Evolutionary conservation across 192 early-diverging fungal species (phyloP).

Genomic region (Entomortierella lignicola): DNA sequence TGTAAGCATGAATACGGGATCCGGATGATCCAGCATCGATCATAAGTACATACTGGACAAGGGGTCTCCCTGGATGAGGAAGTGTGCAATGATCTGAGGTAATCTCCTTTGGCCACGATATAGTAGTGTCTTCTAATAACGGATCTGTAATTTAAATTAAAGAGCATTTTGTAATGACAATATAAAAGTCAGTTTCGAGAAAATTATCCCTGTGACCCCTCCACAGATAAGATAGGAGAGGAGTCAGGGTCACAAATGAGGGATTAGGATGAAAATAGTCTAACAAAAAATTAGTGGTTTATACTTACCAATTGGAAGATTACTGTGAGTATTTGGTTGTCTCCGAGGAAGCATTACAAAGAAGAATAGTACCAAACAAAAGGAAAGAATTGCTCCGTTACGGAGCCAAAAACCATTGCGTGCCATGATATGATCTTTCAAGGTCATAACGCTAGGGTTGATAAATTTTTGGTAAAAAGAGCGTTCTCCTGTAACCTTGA

Average conservation of each 20-base stretch:
- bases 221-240: no score
- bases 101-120: constrained; percentile 47
- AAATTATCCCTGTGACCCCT: no score
- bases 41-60: constrained; percentile 93
- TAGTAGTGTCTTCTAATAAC: not conserved
- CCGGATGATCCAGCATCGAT: constrained; percentile 97
- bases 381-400: constrained; percentile 46
- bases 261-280: not conserved
- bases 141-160: constrained; percentile 13
- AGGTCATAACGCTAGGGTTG: constrained; percentile 21
- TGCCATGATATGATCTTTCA: constrained; percentile 47
- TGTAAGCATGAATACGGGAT: constrained; percentile 97
- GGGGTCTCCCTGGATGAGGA: constrained; percentile 72
- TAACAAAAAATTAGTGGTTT: no score
- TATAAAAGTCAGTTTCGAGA: not conserved
- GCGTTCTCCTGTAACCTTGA: not conserved
- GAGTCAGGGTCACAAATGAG: not conserved
- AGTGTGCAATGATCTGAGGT: constrained; percentile 70
- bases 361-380: constrained; percentile 44
- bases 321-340: constrained; percentile 33
- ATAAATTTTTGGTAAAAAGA: not conserved
- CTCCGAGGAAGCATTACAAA: constrained; percentile 48
- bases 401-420: constrained; percentile 55
- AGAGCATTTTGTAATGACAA: not conserved
- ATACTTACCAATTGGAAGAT: constrained; percentile 19